phyloP scores from a whole-genome alignment of 306 rosid species.

The Lathyrus tuberosus region DNA sequence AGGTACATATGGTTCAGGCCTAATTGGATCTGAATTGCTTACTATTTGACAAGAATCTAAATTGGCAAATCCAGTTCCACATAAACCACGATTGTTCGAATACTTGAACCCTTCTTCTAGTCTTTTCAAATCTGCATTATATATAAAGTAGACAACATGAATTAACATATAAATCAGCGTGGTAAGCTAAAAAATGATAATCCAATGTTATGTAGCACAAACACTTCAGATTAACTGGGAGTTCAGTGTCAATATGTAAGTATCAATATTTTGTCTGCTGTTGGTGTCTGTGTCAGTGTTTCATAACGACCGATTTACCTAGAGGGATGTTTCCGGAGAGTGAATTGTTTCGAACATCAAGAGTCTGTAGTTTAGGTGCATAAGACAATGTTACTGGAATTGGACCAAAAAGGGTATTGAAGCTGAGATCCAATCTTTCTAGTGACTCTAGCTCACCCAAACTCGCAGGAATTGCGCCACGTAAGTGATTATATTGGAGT shows the following conservation, averaged over 20 bases:
- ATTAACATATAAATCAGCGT: not conserved
- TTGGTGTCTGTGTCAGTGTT: not conserved
- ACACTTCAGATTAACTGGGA: not conserved
- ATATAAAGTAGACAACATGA: slow-evolving; percentile 15
- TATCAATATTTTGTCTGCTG: not conserved
- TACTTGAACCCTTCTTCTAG: slow-evolving; percentile 66
- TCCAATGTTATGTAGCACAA: not conserved
- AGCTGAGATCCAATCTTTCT: slow-evolving; percentile 78
- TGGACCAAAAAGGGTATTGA: slow-evolving; percentile 72
- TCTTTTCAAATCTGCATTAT: slow-evolving; percentile 57
- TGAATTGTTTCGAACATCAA: slow-evolving; percentile 73
- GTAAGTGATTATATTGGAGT: slow-evolving; percentile 72
- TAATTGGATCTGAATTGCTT: slow-evolving; percentile 50
- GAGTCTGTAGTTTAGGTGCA: slow-evolving; percentile 59
- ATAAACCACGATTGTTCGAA: slow-evolving; percentile 65
- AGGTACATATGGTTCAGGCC: slow-evolving; percentile 80
- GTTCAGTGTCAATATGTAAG: not conserved
- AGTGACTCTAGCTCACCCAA: slow-evolving; percentile 62
- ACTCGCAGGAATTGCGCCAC: slow-evolving; percentile 87
- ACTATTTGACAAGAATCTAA: slow-evolving; percentile 55
- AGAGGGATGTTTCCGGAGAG: slow-evolving; percentile 73
- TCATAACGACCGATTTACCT: slow-evolving; percentile 47
- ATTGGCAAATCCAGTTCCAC: slow-evolving; percentile 68
- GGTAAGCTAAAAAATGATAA: not conserved
- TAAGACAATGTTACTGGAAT: slow-evolving; percentile 69